Base-by-base conservation (phyloP, 2,329 filamentous ascomycete genomes). In the Fusarium nanum region DNA sequence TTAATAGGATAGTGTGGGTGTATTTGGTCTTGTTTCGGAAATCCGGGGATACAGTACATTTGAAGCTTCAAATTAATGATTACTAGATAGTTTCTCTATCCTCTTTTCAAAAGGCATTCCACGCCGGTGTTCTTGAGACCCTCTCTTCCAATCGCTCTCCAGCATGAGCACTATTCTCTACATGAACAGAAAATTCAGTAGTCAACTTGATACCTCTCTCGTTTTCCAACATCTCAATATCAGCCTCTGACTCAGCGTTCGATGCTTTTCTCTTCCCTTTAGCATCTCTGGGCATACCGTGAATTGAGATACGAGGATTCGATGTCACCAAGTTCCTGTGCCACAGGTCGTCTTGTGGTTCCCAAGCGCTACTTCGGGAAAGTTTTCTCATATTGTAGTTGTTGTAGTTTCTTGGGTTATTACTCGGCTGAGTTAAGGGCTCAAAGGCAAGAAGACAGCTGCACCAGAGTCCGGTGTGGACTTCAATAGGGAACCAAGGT, bases 391-490 rank as follows among this genome's bases (percentile, higher is more conserved):
- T 67, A 7, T 32, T 71, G 55, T 70, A 68, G 14, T 64, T 46
- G 62, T 58, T 22, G 23, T 53, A 56, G 30, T 49, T 67, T 22
- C 57, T 60, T 7, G 63, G 52, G 27, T 65, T 56, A 55, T 62
- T 44, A 37, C 56, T 42, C 40, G 23, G 16, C 45, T 81, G 78
- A 9, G 81, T 60, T 18, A 83, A 59, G 4, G 81, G 80, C 41
- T 83, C 81, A 13, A 83, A 66, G 4, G 81, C 76, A 6, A 81
- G 80, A 41, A 83, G 80, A 63, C 81, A 83, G 14, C 76, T 75
- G 47, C 80, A 80, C 81, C 81, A 83, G 30, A 83, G 73, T n/a
- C 81, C 82, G 45, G 81, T 73, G 61, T 83, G 81, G 45, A 78
- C 75, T 66, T 83, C 81, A 7, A 82, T 71, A 53, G 81, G 78